phyloP scores from a whole-genome alignment of 116 monocot genomes.

The Trichopus zeylanicus region DNA sequence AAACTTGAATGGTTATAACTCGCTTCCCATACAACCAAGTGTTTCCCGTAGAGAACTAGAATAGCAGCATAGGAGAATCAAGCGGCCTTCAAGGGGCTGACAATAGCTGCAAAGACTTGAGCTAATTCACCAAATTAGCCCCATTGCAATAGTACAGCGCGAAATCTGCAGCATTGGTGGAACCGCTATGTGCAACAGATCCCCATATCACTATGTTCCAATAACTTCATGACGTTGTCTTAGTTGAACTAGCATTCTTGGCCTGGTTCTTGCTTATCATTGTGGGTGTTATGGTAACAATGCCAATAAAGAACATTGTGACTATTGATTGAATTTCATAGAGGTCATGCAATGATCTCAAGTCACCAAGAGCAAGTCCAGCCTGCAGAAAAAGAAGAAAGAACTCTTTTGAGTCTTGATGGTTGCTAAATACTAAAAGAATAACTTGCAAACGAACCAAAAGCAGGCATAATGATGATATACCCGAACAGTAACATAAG shows the following conservation, averaged over 20 bases:
- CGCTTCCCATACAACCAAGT: no score
- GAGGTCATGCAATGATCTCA: conserved; percentile 72
- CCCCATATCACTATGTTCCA: no score
- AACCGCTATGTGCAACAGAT: no score
- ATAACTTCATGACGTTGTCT: no score
- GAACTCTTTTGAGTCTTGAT: background rate
- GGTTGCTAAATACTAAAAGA: background rate
- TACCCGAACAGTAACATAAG: conserved; percentile 94
- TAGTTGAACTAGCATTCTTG: background rate
- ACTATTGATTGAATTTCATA: conserved; percentile 82
- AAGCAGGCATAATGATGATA: background rate
- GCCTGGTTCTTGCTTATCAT: conserved; percentile 52
- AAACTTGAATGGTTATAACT: no score
- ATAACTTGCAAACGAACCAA: background rate
- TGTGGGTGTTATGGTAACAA: conserved; percentile 82
- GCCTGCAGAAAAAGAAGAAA: background rate
- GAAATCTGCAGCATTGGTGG: no score
- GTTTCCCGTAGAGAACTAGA: no score
- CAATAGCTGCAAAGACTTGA: no score
- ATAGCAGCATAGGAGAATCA: no score
- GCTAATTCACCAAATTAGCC: no score
- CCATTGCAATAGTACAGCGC: no score
- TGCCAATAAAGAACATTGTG: conserved; percentile 77
- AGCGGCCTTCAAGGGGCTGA: no score
- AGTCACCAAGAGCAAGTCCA: conserved; percentile 77